Evolutionary conservation across 1,284 basidiomycete species (phyloP), one percentile per base, ranked within the genome.

Genomic region (Trichosporon asahii): DNA sequence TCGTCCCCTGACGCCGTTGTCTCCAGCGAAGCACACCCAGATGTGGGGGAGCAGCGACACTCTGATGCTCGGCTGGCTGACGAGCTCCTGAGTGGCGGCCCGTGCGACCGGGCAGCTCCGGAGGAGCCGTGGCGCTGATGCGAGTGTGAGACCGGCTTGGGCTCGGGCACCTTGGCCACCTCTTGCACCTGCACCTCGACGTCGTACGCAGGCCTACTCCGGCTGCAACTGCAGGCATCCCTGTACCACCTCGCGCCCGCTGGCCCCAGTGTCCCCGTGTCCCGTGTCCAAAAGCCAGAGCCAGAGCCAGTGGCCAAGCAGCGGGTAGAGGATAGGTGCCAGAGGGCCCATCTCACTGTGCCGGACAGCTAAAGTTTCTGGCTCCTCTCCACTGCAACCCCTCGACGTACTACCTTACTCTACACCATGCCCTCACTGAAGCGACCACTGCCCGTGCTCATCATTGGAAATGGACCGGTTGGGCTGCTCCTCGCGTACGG

Each of bases 391-490:
- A 44, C 40, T 12, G 14, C 53, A 4, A 8, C 53, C 23, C 46
- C 25, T 33, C 31, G 31, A 33, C 31, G 31, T 33, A 9, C 6
- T 33, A 27, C 4, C 23, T 12, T 37, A 37, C 35, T 37, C 35
- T 37, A 44, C 35, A 65, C 9, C 27, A 68, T 68, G 67, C 67
- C 67, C n/a, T 55, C 64, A 6, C 53, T 21, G 27, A 64, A 65
- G 46, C 49, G 33, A 12, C 64, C 66, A 18, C 69, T 70, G 21
- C 74, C 74, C 25, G 70, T 76, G 27, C 72, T 76, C 23, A 64
- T 76, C 35, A 72, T 76, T 8, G 74, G 74, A 12, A 72, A 73
- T 29, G 74, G 74, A 2, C 74, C 74, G 25, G 73, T 76, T 18
- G 74, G 74, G 8, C 73, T 76, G 23, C 66, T 76, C 1, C 67